phyloP scores from a whole-genome alignment of 78 protist species.

The Creolimax fragrantissima region DNA sequence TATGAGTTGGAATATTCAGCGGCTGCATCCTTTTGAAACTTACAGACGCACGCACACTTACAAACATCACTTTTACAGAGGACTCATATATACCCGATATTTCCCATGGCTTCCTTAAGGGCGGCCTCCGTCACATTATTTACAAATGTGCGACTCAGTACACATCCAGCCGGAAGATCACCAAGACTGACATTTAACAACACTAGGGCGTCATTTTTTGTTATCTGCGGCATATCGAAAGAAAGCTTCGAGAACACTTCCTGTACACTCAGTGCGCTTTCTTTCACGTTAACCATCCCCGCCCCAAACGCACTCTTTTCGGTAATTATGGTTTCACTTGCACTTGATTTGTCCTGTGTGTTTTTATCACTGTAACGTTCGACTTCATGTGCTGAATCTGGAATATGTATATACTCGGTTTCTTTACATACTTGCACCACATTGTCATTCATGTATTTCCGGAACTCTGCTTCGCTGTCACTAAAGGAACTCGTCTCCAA shows the following conservation, averaged over 20 bases:
- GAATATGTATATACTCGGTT: background rate
- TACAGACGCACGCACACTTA: too few species aligned
- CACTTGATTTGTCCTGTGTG: background rate
- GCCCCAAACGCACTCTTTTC: too few species aligned
- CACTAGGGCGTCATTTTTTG: background rate
- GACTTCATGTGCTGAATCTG: too few species aligned
- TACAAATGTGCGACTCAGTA: background rate
- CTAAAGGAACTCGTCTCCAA: too few species aligned
- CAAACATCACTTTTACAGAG: too few species aligned
- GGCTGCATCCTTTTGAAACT: too few species aligned
- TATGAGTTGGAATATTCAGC: too few species aligned
- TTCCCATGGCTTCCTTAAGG: background rate
- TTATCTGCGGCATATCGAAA: background rate
- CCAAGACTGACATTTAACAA: background rate
- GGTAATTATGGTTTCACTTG: too few species aligned
- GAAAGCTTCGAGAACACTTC: background rate
- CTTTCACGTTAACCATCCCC: background rate
- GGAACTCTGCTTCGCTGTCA: background rate
- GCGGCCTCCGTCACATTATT: background rate
- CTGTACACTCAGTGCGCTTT: background rate
- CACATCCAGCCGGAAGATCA: background rate
- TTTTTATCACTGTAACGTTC: too few species aligned
- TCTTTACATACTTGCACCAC: background rate
- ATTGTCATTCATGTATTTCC: background rate
- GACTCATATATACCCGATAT: background rate